Evolutionary conservation across 2,329 filamentous ascomycete species (phyloP), one percentile per base, ranked within the genome.

Genomic region (Ceratocystis harringtonii): DNA sequence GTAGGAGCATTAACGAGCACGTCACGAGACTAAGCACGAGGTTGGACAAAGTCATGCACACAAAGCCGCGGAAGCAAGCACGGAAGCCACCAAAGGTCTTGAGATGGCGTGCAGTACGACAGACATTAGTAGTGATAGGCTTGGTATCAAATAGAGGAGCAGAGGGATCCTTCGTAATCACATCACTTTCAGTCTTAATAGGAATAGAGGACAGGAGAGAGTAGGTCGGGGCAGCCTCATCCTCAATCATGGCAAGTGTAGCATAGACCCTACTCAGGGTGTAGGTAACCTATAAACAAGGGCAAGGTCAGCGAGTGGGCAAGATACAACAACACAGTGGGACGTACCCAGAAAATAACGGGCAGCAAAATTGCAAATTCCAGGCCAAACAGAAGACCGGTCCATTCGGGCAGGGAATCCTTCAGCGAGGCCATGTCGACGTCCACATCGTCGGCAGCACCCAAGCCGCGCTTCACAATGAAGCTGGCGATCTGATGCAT

Each of bases 1-100:
- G 41, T 72, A 71, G 71, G 58, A 73, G 25, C 57, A 60, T 60
- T 52, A 67, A 61, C 32, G 69, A 55, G 19, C 64, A 30, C 58
- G 76, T 69, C 69, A 76, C 72, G 64, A 85, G 69, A 62, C 77
- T 72, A 66, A 77, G 74, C 67, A 79, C 75, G 22, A 82, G 72
- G 48, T 77, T 69, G 43, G 72, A 70, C 19, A 77, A 74, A 4
- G 83, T 8, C 63, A 73, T 74, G 72, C 79, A 82, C 66, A 76
- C 73, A 45, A 90, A 72, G 65, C 90, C 90, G 68, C 89, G 87
- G 80, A 90, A 87, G 71, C 82, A 79, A n/a, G 50, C 43, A 67
- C 77, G 77, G 75, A 81, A 81, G 68, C 90, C 89, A 68, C 80
- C 85, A 69, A 83, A 76, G 60, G 81, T 76, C 69, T 79, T 78